Evolutionary conservation across 495 filamentous ascomycete genomes (phyloP), one percentile per base, ranked within the genome.

Genomic region (Trypethelium eluteriae): DNA sequence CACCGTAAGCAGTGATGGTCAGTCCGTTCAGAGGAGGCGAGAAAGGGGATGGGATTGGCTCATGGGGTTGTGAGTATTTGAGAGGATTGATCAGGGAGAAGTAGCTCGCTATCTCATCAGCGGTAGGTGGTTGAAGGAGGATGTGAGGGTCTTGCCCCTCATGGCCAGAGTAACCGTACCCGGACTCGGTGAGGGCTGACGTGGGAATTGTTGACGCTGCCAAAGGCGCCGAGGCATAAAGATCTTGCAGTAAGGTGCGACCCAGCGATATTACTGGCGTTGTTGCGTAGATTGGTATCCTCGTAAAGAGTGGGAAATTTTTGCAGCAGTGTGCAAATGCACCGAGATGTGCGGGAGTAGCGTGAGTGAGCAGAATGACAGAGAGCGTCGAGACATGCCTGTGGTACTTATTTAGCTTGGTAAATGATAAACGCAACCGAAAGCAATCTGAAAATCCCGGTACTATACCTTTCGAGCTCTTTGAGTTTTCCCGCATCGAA

Each of bases 301-400:
- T 86, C 0, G 87, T 88, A 77, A 99, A 98, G 50, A 88, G 83
- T 64, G 95, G 93, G 70, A 96, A 88, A 75, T 96, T 86, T 76
- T 96, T 96, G 84, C 95, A 99, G 81, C 92, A 96, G 75, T 99
- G 93, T 53, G 90, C 94, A 72, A 89, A 96, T 57, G 94, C 95
- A 67, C 89, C 94, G 64, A 99, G 85, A 76, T 98, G 95, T 39
- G 89, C 82, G 34, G 89, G 83, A 2, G 92, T 98, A 61, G 94
- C 89, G 74, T 99, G 94, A 3, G 94, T 98, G 67, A 99, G 84
- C 39, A 99, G 90, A 72, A 99, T 89, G 64, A 99, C 79, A 9
- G 94, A 97, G 38, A 99, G 83, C 6, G 93, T 96, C 7, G 93
- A 87, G 14, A 93, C 83, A 76, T 93, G 91, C 79, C 90, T 95